These are phyloP conservation scores for Tuber umbilicatum DNA, from an alignment of 495 filamentous ascomycete genomes.

Conservation along the genomic window DNA sequence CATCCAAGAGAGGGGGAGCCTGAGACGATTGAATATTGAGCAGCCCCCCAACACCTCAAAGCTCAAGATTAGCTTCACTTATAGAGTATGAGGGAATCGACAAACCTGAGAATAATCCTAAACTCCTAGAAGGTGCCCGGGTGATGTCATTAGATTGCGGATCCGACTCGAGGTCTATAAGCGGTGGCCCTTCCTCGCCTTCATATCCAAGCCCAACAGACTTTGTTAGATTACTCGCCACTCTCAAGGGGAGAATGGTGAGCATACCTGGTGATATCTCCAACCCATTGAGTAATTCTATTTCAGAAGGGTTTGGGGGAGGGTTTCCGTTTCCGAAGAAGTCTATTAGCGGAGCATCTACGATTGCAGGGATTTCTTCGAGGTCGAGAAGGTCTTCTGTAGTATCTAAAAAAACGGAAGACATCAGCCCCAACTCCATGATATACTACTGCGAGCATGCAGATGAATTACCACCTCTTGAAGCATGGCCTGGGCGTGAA, in stretches of 20 bases:
- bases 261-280: not conserved
- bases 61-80: not conserved
- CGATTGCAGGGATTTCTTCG: not conserved
- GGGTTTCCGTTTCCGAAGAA: not conserved
- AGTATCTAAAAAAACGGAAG: not conserved
- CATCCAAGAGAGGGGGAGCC: not conserved
- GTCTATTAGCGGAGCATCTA: not conserved
- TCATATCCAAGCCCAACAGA: not conserved
- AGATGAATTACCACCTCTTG: not conserved
- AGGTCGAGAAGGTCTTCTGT: not conserved
- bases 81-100: not conserved
- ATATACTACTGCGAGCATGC: not conserved
- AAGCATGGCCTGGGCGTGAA: not conserved
- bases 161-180: not conserved
- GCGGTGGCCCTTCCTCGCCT: not conserved
- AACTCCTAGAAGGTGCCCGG: not conserved
- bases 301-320: not conserved
- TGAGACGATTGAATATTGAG: not conserved
- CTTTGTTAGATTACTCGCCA: not conserved
- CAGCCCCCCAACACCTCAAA: not conserved
- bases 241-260: not conserved
- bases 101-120: not conserved
- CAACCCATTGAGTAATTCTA: not conserved
- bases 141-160: not conserved
- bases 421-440: not conserved